phyloP scores from a whole-genome alignment of 2,329 filamentous ascomycete genomes.

The Monosporascus sp. region DNA sequence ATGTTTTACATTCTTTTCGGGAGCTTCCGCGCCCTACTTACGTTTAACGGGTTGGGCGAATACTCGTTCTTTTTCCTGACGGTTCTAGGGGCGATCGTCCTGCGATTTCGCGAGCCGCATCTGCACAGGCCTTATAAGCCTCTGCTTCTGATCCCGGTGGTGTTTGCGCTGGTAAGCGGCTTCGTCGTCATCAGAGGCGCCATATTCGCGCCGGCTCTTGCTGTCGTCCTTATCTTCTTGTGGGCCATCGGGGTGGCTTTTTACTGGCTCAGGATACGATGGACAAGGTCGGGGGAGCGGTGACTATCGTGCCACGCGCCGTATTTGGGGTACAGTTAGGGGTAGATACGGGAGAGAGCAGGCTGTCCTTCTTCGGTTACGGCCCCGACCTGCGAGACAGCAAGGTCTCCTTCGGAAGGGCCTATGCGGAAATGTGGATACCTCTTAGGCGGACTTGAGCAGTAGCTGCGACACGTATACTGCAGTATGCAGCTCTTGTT shows the following conservation, averaged over 20 bases:
- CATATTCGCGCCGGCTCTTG: slow-evolving; percentile 52
- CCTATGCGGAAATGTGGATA: too few species aligned
- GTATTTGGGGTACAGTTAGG: too few species aligned
- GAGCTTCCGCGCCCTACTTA: slow-evolving; percentile 56
- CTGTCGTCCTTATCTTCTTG: slow-evolving; percentile 45
- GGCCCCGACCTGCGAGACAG: too few species aligned
- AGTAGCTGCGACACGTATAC: too few species aligned
- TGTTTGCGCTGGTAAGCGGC: slow-evolving; percentile 54
- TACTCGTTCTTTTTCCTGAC: slow-evolving; percentile 63
- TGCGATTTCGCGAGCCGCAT: slow-evolving; percentile 51
- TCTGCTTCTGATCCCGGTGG: slow-evolving; percentile 41
- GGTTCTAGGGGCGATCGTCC: slow-evolving; percentile 52
- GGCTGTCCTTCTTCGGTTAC: too few species aligned
- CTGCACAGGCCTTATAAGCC: slow-evolving; percentile 54
- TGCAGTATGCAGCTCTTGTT: too few species aligned
- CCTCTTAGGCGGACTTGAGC: too few species aligned
- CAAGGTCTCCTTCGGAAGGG: too few species aligned
- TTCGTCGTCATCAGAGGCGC: slow-evolving; percentile 56
- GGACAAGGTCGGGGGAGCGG: background rate
- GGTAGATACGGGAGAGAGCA: too few species aligned
- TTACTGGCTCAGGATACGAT: slow-evolving; percentile 27
- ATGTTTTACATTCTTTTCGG: slow-evolving; percentile 56
- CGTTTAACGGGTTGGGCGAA: slow-evolving; percentile 55
- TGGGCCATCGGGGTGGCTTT: slow-evolving; percentile 45
- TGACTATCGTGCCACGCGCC: too few species aligned